Evolutionary conservation across 1,284 basidiomycete genomes (phyloP).

Genomic region (Heterobasidion irregulare): DNA sequence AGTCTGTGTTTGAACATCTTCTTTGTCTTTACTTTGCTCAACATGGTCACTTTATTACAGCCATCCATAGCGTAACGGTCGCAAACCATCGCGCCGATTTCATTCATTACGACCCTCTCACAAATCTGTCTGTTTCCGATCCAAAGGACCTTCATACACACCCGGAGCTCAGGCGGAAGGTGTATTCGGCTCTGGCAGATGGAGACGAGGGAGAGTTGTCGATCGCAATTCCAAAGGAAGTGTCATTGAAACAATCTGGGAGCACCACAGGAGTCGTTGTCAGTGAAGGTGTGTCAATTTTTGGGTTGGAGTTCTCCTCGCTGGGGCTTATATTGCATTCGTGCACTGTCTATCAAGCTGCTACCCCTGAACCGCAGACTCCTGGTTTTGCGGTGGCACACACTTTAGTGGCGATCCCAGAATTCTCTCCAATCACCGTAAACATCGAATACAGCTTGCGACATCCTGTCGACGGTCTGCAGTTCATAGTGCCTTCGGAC

Average conservation of each 20-base stretch:
- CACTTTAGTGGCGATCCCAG: conserved; percentile 32
- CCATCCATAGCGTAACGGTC: conserved; percentile 69
- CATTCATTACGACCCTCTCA: conserved; percentile 68
- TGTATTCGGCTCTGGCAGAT: conserved; percentile 87
- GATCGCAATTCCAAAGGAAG: conserved; percentile 81
- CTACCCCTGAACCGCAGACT: conserved; percentile 72
- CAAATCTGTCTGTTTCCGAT: conserved; percentile 60
- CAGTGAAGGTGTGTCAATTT: conserved; percentile 36
- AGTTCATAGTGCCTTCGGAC: conserved; percentile 78
- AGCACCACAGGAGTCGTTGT: conserved; percentile 30
- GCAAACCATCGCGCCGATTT: conserved; percentile 65
- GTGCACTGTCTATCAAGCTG: conserved; percentile 32
- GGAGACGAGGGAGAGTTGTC: conserved; percentile 91
- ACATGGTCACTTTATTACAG: conserved; percentile 28
- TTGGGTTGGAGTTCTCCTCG: neutral
- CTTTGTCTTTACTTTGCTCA: conserved; percentile 6
- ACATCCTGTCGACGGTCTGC: conserved; percentile 80
- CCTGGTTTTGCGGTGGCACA: conserved; percentile 39
- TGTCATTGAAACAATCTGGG: conserved; percentile 57
- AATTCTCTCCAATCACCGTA: conserved; percentile 74
- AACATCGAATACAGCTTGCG: conserved; percentile 75
- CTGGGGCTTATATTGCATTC: neutral
- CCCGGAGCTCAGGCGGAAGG: conserved; percentile 88
- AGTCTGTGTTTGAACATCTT: conserved; percentile 37
- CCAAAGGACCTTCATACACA: conserved; percentile 83